These are phyloP conservation scores for Torulaspora maleeae DNA, from an alignment of 805 yeast genomes.

Conservation along the genomic window DNA sequence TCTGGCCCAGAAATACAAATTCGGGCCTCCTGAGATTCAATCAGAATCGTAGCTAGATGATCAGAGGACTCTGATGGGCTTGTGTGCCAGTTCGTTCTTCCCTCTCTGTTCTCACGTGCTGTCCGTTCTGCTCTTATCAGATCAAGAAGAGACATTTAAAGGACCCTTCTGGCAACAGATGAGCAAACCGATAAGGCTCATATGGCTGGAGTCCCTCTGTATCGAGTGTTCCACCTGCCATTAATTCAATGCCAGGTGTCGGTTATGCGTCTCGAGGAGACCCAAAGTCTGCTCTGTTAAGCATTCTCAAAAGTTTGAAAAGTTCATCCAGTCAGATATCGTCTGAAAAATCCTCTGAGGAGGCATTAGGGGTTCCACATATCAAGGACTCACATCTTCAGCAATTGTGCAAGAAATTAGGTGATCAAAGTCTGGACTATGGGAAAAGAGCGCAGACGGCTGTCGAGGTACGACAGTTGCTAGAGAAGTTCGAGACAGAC, in stretches of 20 bases:
- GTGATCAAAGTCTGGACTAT: constrained; percentile 8
- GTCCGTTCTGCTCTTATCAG: background rate
- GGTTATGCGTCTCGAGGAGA: background rate
- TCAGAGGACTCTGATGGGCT: background rate
- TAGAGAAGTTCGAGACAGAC: constrained; percentile 50
- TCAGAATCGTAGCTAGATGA: too few relatives aligned
- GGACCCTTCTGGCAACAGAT: background rate
- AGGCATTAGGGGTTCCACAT: background rate
- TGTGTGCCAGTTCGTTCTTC: background rate
- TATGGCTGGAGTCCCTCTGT: background rate
- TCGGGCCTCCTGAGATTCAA: too few relatives aligned
- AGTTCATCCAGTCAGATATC: background rate
- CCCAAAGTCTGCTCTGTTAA: background rate
- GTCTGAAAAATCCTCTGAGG: background rate
- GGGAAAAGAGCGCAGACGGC: constrained; percentile 46
- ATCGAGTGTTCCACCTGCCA: background rate
- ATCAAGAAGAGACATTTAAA: background rate
- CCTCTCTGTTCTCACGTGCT: background rate
- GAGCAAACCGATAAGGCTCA: background rate
- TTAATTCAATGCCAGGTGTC: background rate
- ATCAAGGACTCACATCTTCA: constrained; percentile 9
- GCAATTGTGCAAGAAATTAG: constrained; percentile 8
- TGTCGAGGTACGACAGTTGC: constrained; percentile 43
- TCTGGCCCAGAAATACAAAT: too few relatives aligned
- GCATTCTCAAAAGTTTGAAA: background rate